These are phyloP conservation scores for Panellus pusillus DNA, from an alignment of 768 basidiomycete genomes.

Conservation along the genomic window DNA sequence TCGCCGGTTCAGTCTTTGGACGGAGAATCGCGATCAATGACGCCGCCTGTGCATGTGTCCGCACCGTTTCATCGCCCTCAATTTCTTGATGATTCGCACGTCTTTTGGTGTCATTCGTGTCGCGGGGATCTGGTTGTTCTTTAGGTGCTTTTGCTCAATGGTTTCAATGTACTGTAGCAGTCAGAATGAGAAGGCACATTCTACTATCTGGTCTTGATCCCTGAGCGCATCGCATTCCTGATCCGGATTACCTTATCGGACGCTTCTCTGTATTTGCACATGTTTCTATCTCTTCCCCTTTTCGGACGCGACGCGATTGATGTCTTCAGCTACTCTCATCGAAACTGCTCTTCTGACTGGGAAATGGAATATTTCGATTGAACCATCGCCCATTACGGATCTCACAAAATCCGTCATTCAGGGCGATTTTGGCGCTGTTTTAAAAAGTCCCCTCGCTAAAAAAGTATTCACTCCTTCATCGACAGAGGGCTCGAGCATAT, in stretches of 20 bases:
- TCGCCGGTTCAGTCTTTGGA: constrained; percentile 51
- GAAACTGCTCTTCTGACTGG: constrained; percentile 63
- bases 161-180: too few relatives aligned
- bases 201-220: too few relatives aligned
- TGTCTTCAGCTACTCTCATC: constrained; percentile 25
- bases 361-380: constrained; percentile 33
- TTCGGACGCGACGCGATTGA: too few relatives aligned
- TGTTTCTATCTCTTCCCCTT: too few relatives aligned
- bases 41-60: constrained; percentile 24
- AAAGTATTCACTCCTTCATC: constrained; percentile 37
- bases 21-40: constrained; percentile 28
- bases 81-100: constrained; percentile 84
- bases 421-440: constrained; percentile 56
- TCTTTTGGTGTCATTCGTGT: constrained; percentile 89
- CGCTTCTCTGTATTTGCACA: too few relatives aligned
- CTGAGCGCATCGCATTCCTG: too few relatives aligned
- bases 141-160: not conserved
- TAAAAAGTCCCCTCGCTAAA: constrained; percentile 46
- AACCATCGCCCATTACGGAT: constrained; percentile 25
- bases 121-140: constrained; percentile 79
- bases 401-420: constrained; percentile 58
- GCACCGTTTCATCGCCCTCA: constrained; percentile 52
- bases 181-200: too few relatives aligned
- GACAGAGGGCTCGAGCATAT: constrained; percentile 36
- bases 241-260: too few relatives aligned